Conservation (phyloP, 2,329 filamentous ascomycete genomes). For the Phyllosticta citriasiana region DNA sequence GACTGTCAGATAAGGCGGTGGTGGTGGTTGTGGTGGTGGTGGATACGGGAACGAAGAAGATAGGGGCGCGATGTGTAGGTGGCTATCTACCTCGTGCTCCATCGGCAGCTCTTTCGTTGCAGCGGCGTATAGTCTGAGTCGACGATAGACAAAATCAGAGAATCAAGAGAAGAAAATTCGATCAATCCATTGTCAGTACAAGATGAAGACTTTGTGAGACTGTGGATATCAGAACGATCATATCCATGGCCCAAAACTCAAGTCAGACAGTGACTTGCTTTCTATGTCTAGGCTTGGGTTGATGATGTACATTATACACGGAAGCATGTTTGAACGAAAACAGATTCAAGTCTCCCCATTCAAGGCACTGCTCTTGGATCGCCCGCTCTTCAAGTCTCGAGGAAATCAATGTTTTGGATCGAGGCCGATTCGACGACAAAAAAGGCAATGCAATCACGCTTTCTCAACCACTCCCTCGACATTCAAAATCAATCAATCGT, state of each 20-base stretch:
- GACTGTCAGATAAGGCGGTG: conserved; percentile 57
- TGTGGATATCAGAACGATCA: no score
- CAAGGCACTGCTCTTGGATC: neutral
- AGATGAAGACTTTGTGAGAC: no score
- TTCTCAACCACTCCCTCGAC: neutral
- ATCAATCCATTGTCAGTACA: neutral
- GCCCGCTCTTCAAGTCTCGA: neutral
- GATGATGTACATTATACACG: neutral
- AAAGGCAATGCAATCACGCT: neutral
- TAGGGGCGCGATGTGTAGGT: no score
- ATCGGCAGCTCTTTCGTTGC: neutral
- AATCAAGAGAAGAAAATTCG: neutral
- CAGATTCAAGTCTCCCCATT: neutral
- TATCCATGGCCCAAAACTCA: no score
- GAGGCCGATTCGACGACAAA: neutral
- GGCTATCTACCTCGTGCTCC: no score
- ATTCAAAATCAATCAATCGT: neutral
- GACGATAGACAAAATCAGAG: neutral
- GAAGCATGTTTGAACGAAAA: neutral
- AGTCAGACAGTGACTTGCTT: neutral
- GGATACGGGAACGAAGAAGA: no score
- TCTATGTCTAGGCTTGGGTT: neutral
- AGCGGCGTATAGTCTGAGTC: neutral
- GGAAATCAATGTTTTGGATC: neutral
- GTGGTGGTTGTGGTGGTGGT: neutral